Evolutionary conservation across 2,329 filamentous ascomycete species (phyloP), one percentile per base, ranked within the genome.

Genomic region (Macrophomina phaseolina): DNA sequence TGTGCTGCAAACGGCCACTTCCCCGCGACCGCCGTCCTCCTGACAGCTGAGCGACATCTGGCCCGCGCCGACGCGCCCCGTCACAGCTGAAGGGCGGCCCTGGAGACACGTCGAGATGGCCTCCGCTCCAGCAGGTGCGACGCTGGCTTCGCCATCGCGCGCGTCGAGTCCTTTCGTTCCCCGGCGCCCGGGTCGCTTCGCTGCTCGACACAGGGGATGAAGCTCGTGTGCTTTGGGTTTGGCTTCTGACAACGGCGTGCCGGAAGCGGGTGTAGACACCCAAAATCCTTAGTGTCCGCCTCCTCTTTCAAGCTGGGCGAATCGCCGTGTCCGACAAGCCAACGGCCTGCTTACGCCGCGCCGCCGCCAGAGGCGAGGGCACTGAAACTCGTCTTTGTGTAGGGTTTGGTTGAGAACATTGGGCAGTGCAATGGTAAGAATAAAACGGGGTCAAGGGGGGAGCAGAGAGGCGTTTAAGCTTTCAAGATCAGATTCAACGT

Each of bases 401-500:
- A 28, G 16, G 58, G 42, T 23, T 14, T 36, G 42, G 42, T 42
- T 45, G 38, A 32, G 42, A 48, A 46, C 42, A 49, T 60, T 60
- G 32, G 45, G 55, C 23, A 28, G 40, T 23, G 40, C 36, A 58
- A 42, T 23, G 11, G 12, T n/a, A 30, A 28, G 40, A 36, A 18
- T 18, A 18, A 30, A 34, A 34, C 30, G 18, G 14, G 40, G 23
- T 34, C 40, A 32, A 30, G 53, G 53, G 53, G 53, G 18, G 53
- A 58, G 38, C 18, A 40, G 9, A 11, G 42, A 46, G 12, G 23
- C 42, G 38, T 32, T 60, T 46, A 60, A 60, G 55, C 55, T 32
- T 60, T 55, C 34, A 16, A 16, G 32, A 62, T 62, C n/a, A 62
- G 30, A 49, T 36, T 55, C 30, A 12, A 68, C 75, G 67, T 71